Conservation (phyloP, 257 asterid species). For the Paulownia fortunei region DNA sequence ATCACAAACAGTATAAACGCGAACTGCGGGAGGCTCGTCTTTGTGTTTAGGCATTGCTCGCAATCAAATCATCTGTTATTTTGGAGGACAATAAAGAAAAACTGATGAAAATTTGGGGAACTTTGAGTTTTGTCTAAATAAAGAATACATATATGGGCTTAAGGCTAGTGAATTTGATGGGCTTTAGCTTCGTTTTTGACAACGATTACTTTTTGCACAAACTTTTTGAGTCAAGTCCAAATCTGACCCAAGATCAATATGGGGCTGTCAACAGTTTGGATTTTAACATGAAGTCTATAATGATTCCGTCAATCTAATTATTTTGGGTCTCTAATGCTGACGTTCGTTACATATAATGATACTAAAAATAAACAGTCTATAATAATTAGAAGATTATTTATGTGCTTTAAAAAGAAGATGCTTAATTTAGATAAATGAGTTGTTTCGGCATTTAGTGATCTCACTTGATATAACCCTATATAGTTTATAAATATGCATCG, state of each 20-base stretch:
- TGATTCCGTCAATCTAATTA: too few species aligned
- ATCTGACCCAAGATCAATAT: neutral
- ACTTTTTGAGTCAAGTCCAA: neutral
- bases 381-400: too few species aligned
- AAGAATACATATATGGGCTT: neutral
- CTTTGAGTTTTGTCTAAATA: neutral
- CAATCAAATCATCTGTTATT: slow-evolving; percentile 13
- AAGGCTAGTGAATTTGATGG: neutral
- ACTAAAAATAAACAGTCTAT: too few species aligned
- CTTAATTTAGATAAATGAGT: too few species aligned
- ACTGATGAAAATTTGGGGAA: neutral
- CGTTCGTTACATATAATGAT: too few species aligned
- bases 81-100: neutral
- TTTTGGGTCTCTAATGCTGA: too few species aligned
- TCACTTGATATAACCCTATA: too few species aligned
- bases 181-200: neutral
- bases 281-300: too few species aligned
- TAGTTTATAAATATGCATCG: too few species aligned
- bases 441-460: too few species aligned
- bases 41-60: slow-evolving; percentile 63
- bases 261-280: neutral
- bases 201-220: neutral
- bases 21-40: slow-evolving; percentile 72
- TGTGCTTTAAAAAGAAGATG: too few species aligned
- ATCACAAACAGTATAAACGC: slow-evolving; percentile 89